Percentiles rank a stretch among this genome's conserved stretches.
These are phyloP conservation scores for Tuber aestivum DNA, from an alignment of 495 filamentous ascomycete genomes.

Conservation along the genomic window DNA sequence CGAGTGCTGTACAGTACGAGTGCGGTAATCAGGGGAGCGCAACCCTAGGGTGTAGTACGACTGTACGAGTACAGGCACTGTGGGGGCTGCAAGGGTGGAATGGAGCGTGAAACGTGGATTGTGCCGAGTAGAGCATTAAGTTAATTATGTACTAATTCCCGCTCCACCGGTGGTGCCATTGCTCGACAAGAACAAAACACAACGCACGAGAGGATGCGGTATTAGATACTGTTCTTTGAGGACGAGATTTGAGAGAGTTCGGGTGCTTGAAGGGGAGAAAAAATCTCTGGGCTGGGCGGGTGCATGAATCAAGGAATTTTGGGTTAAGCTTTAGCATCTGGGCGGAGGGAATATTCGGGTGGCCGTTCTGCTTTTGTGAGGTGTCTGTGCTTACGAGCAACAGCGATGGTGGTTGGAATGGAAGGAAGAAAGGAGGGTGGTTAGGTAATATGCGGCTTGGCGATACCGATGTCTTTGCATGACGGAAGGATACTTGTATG, in stretches of 20 bases:
- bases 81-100: background rate
- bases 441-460: background rate
- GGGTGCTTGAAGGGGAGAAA: background rate
- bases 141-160: background rate
- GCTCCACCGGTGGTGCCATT: background rate
- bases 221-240: background rate
- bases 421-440: background rate
- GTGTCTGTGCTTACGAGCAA: background rate
- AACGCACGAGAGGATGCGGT: background rate
- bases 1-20: background rate
- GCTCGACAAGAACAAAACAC: background rate
- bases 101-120: background rate
- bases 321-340: background rate
- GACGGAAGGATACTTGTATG: background rate
- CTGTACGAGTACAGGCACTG: background rate
- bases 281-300: background rate
- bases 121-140: background rate
- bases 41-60: too few relatives aligned
- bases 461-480: background rate
- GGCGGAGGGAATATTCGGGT: background rate
- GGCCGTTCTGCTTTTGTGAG: background rate
- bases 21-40: background rate
- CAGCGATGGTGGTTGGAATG: too few relatives aligned
- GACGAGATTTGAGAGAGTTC: background rate
- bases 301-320: background rate